phyloP scores from a whole-genome alignment of 805 yeast genomes.

The Yamadazyma sp. region DNA sequence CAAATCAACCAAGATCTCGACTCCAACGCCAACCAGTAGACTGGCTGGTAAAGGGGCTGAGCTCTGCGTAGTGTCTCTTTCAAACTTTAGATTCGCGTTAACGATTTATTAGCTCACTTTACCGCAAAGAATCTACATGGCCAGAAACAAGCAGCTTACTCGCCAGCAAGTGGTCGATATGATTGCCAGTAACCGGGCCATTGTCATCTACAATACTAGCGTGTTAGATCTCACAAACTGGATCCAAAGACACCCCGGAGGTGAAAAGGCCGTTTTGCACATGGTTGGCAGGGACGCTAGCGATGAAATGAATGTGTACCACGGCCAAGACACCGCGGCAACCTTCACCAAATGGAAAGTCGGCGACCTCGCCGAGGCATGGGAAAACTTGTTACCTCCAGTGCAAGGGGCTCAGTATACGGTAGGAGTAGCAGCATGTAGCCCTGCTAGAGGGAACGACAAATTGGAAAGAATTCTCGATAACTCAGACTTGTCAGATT shows the following conservation, averaged over 20 bases:
- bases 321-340: slow-evolving; percentile 54
- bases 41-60: too few species aligned
- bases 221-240: slow-evolving; percentile 70
- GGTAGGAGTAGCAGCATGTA: neutral
- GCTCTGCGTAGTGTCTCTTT: too few species aligned
- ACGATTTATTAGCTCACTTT: too few species aligned
- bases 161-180: slow-evolving; percentile 9
- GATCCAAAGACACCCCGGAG: slow-evolving; percentile 83
- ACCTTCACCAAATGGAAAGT: slow-evolving; percentile 58
- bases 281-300: slow-evolving; percentile 89
- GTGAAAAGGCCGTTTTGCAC: slow-evolving; percentile 79
- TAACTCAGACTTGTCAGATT: slow-evolving; percentile 14
- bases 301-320: slow-evolving; percentile 87
- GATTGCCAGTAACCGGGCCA: slow-evolving; percentile 65
- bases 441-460: slow-evolving; percentile 1
- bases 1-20: too few species aligned
- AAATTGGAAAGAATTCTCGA: slow-evolving; percentile 17
- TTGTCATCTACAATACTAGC: slow-evolving; percentile 61
- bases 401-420: slow-evolving; percentile 68
- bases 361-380: slow-evolving; percentile 61
- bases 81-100: too few species aligned
- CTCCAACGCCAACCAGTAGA: too few species aligned
- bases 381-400: slow-evolving; percentile 83
- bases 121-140: too few species aligned
- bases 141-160: slow-evolving; percentile 1